Evolutionary conservation across 2,329 filamentous ascomycete genomes (phyloP).

Genomic region (Parascedosporium putredinis): DNA sequence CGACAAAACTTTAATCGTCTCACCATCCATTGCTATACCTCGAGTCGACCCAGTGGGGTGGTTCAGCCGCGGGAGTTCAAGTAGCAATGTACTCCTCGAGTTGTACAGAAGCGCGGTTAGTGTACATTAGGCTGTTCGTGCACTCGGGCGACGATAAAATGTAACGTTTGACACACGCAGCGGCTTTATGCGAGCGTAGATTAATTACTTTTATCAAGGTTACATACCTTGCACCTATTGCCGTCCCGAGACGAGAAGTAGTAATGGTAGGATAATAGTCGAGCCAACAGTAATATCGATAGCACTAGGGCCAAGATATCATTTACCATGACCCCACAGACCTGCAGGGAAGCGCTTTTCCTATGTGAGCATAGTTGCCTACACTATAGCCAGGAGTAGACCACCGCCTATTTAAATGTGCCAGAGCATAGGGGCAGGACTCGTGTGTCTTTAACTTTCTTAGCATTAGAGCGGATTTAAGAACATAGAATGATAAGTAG

Average conservation of each 20-base stretch:
- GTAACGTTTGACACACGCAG: background rate
- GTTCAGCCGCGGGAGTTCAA: background rate
- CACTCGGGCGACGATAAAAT: background rate
- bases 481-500: too few species aligned
- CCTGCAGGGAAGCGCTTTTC: background rate
- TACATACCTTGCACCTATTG: background rate
- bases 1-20: background rate
- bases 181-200: background rate
- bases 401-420: too few species aligned
- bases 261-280: background rate
- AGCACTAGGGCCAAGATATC: background rate
- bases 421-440: too few species aligned
- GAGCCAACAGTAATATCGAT: background rate
- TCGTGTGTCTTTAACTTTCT: too few species aligned
- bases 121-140: background rate
- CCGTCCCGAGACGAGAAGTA: background rate
- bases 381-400: background rate
- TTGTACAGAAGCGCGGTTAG: background rate
- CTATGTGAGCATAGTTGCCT: background rate
- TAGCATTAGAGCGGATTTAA: too few species aligned
- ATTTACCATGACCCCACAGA: background rate
- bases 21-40: background rate
- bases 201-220: background rate
- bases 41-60: background rate
- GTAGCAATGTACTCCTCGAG: background rate